phyloP scores from a whole-genome alignment of 805 yeast genomes.

The Candida schatavii region DNA sequence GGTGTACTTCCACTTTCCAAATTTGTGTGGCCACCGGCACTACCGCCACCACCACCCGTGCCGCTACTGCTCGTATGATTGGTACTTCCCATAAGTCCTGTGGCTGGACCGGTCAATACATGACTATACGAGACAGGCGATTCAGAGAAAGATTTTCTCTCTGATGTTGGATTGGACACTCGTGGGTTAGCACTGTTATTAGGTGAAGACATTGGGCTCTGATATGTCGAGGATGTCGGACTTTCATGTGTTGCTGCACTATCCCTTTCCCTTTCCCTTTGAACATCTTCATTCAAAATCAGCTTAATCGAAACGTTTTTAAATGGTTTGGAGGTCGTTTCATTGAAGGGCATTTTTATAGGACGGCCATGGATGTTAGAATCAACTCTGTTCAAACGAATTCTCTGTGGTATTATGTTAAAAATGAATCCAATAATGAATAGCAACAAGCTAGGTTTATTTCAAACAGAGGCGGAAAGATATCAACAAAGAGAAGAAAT shows the following conservation, averaged over 20 bases:
- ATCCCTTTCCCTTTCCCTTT: background rate
- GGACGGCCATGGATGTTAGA: constrained; percentile 5
- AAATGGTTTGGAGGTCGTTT: constrained; percentile 7
- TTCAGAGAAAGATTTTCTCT: background rate
- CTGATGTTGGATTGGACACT: background rate
- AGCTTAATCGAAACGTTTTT: constrained; percentile 15
- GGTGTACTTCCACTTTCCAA: background rate
- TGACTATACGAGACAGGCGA: background rate
- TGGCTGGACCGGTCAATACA: background rate
- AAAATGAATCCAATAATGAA: no score
- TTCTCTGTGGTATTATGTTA: no score
- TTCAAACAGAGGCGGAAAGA: no score
- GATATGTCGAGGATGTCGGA: background rate
- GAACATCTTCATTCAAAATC: constrained; percentile 9
- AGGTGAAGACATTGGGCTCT: constrained; percentile 1
- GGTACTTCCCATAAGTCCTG: background rate
- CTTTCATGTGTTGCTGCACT: background rate
- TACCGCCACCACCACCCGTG: background rate
- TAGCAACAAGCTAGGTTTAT: no score
- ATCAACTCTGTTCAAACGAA: no score
- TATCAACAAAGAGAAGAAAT: background rate
- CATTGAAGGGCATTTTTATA: constrained; percentile 7
- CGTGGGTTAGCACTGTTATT: background rate
- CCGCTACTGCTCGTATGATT: background rate
- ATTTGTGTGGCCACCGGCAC: background rate